A percentile compares a stretch with the other conserved stretches of the same genome.
These are phyloP conservation scores for Saksenaea oblongispora DNA, from an alignment of 371 early-diverging fungal genomes.

Conservation along the genomic window DNA sequence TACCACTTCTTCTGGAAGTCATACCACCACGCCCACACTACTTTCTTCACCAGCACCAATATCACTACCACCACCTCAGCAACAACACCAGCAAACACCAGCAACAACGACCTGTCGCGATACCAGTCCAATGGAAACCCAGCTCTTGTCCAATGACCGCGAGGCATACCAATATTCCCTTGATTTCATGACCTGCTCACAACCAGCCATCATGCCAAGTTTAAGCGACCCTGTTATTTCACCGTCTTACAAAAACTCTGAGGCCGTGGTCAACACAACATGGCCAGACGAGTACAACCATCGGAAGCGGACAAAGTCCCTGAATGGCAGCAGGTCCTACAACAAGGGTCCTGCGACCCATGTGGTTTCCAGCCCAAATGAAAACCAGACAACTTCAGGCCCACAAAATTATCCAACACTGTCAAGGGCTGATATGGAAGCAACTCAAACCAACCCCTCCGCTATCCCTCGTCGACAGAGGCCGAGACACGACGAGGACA, in stretches of 20 bases:
- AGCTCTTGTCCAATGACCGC: neutral
- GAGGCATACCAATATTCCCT: neutral
- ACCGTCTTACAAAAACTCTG: neutral
- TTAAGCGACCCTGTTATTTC: neutral
- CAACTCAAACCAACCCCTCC: neutral
- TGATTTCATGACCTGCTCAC: neutral
- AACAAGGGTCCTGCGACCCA: neutral
- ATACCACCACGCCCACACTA: neutral
- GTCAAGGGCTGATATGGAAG: neutral
- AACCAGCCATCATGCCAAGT: neutral
- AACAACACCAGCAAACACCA: neutral
- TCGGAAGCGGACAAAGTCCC: neutral
- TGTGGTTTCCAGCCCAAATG: neutral
- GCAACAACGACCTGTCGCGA: neutral
- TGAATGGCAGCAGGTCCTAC: neutral
- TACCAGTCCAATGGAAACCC: neutral
- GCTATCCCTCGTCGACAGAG: slow-evolving; percentile 62
- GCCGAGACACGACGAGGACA: slow-evolving; percentile 70
- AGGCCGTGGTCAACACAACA: neutral
- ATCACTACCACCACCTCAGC: neutral
- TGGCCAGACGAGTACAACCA: neutral
- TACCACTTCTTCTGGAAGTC: neutral
- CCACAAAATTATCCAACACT: neutral
- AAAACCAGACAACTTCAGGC: neutral
- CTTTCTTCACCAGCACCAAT: neutral